These are phyloP conservation scores for Spathaspora sp. DNA, from an alignment of 1,139 yeast species.

Conservation along the genomic window DNA sequence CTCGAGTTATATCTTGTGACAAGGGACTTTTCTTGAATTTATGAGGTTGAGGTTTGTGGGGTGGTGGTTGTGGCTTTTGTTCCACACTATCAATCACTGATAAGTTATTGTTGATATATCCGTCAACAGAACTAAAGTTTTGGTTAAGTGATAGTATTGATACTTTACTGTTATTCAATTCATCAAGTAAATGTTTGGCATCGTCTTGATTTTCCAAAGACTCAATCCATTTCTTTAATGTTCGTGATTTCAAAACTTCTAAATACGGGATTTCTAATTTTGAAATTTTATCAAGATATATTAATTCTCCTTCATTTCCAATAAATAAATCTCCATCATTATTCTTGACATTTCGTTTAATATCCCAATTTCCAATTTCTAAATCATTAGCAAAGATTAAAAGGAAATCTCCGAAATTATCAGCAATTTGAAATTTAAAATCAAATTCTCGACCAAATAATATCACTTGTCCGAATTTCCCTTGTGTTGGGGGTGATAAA, in stretches of 20 bases:
- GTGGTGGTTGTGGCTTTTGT: not conserved
- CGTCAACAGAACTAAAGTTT: constrained; percentile 26
- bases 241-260: constrained; percentile 51
- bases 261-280: constrained; percentile 59
- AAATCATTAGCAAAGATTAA: constrained; percentile 80
- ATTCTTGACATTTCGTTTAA: constrained; percentile 50
- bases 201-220: constrained; percentile 21
- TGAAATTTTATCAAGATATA: constrained; percentile 52
- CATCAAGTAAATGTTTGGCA: constrained; percentile 22
- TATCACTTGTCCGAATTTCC: constrained; percentile 77
- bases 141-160: constrained; percentile 19
- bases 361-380: constrained; percentile 71
- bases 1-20: constrained; percentile 12
- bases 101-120: constrained; percentile 29
- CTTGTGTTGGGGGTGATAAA: constrained; percentile 72
- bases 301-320: constrained; percentile 70
- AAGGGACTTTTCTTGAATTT: constrained; percentile 12
- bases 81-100: constrained; percentile 13
- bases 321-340: constrained; percentile 53
- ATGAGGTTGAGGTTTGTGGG: not conserved
- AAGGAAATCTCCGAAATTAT: constrained; percentile 83
- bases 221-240: constrained; percentile 33
- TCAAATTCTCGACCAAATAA: constrained; percentile 89
- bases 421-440: constrained; percentile 73
- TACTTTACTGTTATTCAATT: constrained; percentile 22